phyloP scores from a whole-genome alignment of 2,329 filamentous ascomycete genomes.

The Myrmaecium sp. region DNA sequence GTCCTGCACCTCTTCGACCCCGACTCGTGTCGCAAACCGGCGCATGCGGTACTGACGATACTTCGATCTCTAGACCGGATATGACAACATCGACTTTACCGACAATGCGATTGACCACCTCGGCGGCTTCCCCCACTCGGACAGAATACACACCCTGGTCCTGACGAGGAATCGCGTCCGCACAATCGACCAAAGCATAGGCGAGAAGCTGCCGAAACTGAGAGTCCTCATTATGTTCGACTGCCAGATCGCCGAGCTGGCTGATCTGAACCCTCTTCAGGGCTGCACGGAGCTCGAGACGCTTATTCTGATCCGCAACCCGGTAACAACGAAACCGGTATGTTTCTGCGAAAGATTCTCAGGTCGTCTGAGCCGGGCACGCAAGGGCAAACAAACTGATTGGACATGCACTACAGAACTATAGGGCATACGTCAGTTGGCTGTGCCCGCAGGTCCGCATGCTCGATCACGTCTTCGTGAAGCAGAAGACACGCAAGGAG shows the following conservation, averaged over 20 bases:
- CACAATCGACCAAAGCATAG: constrained; percentile 59
- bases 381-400: neutral
- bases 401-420: constrained; percentile 42
- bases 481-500: constrained; percentile 61
- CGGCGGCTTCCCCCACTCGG: constrained; percentile 83
- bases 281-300: constrained; percentile 57
- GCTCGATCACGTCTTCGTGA: constrained; percentile 84
- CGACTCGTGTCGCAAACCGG: neutral
- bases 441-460: constrained; percentile 71
- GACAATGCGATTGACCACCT: constrained; percentile 90
- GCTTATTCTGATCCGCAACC: constrained; percentile 70
- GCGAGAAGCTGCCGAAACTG: constrained; percentile 64
- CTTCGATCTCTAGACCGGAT: constrained; percentile 42
- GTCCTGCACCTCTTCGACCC: neutral
- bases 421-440: constrained; percentile 85
- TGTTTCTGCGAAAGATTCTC: constrained; percentile 16
- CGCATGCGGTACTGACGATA: neutral
- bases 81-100: constrained; percentile 95
- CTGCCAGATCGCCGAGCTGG: constrained; percentile 70
- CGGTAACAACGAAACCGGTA: constrained; percentile 84
- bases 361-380: neutral
- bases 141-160: constrained; percentile 72
- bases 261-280: constrained; percentile 68
- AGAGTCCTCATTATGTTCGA: constrained; percentile 65
- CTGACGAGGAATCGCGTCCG: constrained; percentile 78